phyloP scores from a whole-genome alignment of 192 early-diverging fungal species.

The Chytriomyces hyalinus region DNA sequence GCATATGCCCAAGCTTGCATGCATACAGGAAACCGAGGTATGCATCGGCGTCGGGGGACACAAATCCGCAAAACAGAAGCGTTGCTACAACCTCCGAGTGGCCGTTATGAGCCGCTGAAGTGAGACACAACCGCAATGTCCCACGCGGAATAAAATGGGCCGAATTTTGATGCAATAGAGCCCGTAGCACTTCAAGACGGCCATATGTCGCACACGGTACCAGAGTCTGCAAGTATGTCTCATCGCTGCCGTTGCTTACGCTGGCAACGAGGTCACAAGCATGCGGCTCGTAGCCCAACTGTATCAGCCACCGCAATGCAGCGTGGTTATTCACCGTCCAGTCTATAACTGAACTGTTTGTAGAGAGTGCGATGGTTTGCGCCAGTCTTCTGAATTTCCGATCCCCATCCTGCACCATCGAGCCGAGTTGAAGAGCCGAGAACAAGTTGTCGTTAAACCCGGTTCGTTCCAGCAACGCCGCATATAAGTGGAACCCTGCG shows the following conservation, averaged over 20 bases:
- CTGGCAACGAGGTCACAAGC: neutral
- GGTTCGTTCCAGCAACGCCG: too few relatives aligned
- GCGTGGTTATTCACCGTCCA: too few relatives aligned
- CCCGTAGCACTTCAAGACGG: neutral
- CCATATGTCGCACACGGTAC: neutral
- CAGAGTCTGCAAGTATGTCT: neutral
- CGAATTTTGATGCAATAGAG: neutral
- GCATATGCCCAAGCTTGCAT: neutral
- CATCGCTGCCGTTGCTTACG: neutral
- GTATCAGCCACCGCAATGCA: too few relatives aligned
- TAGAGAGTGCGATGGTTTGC: too few relatives aligned
- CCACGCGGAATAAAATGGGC: neutral
- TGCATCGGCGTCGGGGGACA: neutral
- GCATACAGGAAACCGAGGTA: slow-evolving; percentile 3
- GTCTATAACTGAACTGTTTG: too few relatives aligned
- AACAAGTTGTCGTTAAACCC: too few relatives aligned
- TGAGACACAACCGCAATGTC: neutral
- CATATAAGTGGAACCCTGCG: too few relatives aligned
- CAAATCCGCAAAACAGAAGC: neutral
- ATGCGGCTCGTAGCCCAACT: too few relatives aligned
- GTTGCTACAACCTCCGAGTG: neutral
- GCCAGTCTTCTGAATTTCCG: too few relatives aligned
- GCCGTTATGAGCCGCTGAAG: neutral
- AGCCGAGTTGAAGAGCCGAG: too few relatives aligned
- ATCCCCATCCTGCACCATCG: too few relatives aligned